These are phyloP conservation scores for Malus sieversii DNA, from an alignment of 306 rosid species.

Conservation along the genomic window DNA sequence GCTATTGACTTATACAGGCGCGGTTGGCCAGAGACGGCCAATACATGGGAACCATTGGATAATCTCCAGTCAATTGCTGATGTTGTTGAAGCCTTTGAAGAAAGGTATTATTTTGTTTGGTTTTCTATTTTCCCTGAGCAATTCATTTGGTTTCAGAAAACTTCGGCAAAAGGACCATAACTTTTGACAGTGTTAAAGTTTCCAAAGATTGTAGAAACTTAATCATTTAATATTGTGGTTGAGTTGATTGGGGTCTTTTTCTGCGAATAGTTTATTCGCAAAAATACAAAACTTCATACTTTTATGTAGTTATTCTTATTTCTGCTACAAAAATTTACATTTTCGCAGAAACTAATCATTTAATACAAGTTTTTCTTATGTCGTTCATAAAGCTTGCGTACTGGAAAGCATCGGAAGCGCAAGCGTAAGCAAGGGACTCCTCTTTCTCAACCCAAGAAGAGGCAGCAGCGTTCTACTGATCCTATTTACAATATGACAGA, in stretches of 20 bases:
- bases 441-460: constrained; percentile 53
- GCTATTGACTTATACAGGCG: constrained; percentile 44
- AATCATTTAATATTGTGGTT: neutral
- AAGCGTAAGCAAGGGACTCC: constrained; percentile 51
- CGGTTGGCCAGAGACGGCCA: constrained; percentile 89
- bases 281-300: neutral
- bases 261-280: neutral
- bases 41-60: constrained; percentile 92
- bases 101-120: constrained; percentile 37
- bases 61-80: constrained; percentile 84
- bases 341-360: neutral
- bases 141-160: neutral
- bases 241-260: neutral
- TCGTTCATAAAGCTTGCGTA: constrained; percentile 39
- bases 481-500: constrained; percentile 41
- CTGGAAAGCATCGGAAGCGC: constrained; percentile 51
- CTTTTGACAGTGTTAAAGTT: neutral
- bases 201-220: neutral
- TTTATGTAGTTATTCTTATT: neutral
- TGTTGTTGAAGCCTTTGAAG: constrained; percentile 71
- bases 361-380: neutral
- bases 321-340: neutral
- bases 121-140: neutral
- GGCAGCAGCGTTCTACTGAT: constrained; percentile 52
- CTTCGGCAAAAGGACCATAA: neutral